phyloP scores from a whole-genome alignment of 352 stramenopile species.

The Globisporangium middletonii region DNA sequence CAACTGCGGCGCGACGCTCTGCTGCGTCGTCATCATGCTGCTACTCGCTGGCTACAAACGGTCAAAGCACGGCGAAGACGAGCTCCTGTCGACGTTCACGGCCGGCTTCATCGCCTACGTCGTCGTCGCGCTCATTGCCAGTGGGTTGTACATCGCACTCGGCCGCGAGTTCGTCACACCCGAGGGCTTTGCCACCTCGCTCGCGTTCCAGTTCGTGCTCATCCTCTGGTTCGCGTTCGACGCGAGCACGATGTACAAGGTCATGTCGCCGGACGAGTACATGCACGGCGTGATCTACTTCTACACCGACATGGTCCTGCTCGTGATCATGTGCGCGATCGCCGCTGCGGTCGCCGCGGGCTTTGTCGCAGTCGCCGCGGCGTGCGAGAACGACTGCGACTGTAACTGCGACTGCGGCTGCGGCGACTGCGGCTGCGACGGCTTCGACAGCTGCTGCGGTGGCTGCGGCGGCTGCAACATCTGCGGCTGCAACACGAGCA shows the following conservation, averaged over 20 bases:
- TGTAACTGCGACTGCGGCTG: not conserved
- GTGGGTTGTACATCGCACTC: conserved; percentile 15
- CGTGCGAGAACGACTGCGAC: not conserved
- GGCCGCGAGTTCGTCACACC: conserved; percentile 22
- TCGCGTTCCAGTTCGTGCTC: conserved; percentile 39
- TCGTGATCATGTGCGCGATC: conserved; percentile 28
- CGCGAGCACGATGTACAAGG: conserved; percentile 47
- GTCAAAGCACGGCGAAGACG: no score
- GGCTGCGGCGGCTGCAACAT: not conserved
- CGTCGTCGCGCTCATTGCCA: no score
- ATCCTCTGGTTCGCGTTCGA: conserved; percentile 50
- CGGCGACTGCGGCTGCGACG: not conserved
- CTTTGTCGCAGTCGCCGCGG: not conserved
- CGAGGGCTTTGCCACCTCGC: conserved; percentile 28
- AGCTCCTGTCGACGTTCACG: not conserved
- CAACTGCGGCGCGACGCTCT: conserved; percentile 34
- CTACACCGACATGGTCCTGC: conserved; percentile 54
- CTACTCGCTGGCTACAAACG: conserved; percentile 11
- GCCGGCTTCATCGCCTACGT: no score
- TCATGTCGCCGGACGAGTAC: conserved; percentile 57
- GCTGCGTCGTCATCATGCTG: conserved; percentile 37
- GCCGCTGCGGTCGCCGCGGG: conserved; percentile 24
- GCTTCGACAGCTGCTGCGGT: no score
- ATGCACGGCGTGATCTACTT: conserved; percentile 67
- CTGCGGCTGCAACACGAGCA: no score